Conservation (phyloP, 371 early-diverging fungal species). For the Lichtheimia ramosa region DNA sequence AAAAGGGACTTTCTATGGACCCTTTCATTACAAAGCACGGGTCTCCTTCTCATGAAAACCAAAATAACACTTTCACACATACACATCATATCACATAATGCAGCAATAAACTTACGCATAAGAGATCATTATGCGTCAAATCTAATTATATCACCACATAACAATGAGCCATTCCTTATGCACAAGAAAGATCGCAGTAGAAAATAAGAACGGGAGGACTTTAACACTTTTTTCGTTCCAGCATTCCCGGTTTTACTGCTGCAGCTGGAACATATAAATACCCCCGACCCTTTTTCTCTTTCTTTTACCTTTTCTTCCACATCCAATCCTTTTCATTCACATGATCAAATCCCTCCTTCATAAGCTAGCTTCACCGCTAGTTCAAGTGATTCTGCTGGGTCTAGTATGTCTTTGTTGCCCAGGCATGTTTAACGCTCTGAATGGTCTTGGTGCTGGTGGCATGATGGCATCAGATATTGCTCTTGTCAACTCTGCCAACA, state of each 20-base stretch:
- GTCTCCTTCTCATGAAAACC: not conserved
- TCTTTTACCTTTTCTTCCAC: not conserved
- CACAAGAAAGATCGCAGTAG: not conserved
- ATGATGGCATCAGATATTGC: slow-evolving; percentile 55
- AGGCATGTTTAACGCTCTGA: slow-evolving; percentile 67
- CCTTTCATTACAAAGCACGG: too few relatives aligned
- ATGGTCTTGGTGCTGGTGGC: slow-evolving; percentile 56
- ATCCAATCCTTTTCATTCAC: not conserved
- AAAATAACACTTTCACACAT: not conserved
- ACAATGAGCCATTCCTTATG: too few relatives aligned
- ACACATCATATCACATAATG: too few relatives aligned
- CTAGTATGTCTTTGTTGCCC: slow-evolving; percentile 79
- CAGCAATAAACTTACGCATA: too few relatives aligned
- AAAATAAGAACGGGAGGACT: slow-evolving; percentile 1
- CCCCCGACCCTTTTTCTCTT: slow-evolving; percentile 3
- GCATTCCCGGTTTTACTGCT: too few relatives aligned
- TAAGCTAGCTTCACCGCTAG: slow-evolving; percentile 30
- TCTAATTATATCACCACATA: too few relatives aligned
- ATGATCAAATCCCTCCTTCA: not conserved
- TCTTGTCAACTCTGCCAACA: slow-evolving; percentile 66
- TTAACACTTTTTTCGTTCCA: too few relatives aligned
- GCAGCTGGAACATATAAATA: slow-evolving; percentile 4
- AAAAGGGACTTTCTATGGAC: too few relatives aligned
- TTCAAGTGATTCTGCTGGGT: slow-evolving; percentile 70
- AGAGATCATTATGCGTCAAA: too few relatives aligned